phyloP scores from a whole-genome alignment of 192 early-diverging fungal genomes.

The Coemansia sp. region DNA sequence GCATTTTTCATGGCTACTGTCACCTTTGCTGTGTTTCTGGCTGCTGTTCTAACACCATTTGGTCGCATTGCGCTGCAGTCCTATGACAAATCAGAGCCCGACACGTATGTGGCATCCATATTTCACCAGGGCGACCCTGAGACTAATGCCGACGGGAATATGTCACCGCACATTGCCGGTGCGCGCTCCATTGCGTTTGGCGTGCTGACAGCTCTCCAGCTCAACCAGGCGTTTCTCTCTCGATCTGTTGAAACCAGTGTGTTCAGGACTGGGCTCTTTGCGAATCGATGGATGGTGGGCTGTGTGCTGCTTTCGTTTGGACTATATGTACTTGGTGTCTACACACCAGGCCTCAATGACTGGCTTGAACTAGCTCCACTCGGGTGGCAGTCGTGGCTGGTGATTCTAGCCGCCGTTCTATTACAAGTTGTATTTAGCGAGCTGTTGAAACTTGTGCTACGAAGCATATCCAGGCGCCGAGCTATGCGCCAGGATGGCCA shows the following conservation, averaged over 20 bases:
- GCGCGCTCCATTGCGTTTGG: constrained; percentile 65
- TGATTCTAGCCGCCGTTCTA: constrained; percentile 58
- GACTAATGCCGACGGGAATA: constrained; percentile 41
- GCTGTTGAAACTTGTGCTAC: constrained; percentile 57
- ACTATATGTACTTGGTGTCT: constrained; percentile 75
- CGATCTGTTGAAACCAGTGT: constrained; percentile 69
- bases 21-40: constrained; percentile 63
- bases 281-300: constrained; percentile 79
- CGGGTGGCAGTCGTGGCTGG: constrained; percentile 62
- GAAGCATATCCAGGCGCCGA: constrained; percentile 20
- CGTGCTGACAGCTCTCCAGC: constrained; percentile 81
- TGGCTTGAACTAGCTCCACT: constrained; percentile 63
- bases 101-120: constrained; percentile 44
- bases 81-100: constrained; percentile 17
- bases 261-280: constrained; percentile 70
- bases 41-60: constrained; percentile 54
- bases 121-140: constrained; percentile 50
- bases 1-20: constrained; percentile 66
- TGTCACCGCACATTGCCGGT: constrained; percentile 47
- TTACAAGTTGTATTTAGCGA: constrained; percentile 62
- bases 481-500: not conserved
- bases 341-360: constrained; percentile 64
- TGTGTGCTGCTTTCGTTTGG: constrained; percentile 71
- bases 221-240: constrained; percentile 85
- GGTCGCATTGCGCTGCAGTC: constrained; percentile 31